Evolutionary conservation across 495 filamentous ascomycete species (phyloP), one percentile per base, ranked within the genome.

Genomic region (Friedmanniomyces simplex): DNA sequence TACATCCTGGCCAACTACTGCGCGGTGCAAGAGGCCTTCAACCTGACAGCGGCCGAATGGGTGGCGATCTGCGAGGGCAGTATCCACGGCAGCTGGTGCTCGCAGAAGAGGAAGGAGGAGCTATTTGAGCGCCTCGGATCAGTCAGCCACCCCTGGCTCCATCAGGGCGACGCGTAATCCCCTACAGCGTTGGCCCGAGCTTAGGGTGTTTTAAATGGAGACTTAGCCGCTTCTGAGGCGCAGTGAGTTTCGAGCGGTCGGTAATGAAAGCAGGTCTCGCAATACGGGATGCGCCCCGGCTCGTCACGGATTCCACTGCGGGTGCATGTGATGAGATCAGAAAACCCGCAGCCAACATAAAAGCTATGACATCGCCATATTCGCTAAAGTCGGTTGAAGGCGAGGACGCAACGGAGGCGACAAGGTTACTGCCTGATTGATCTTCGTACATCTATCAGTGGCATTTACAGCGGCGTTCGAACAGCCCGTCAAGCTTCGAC

Each of bases 1-100:
- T 89, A 87, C 68, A 81, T 89, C 53, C 70, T 85, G 57, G 82
- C 86, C 64, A 88, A 88, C 60, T 89, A 86, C 66, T 87, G 82
- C 59, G 82, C 81, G 3, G 83, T 89, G 13, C 82, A 89, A 67
- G 85, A 87, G 56, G 83, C 84, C 16, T 85, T 85, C 69, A 65
- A 73, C 30, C 61, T 91, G 58, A 75, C 65, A 18, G 66, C 81
- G 2, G 64, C 71, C 20, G 84, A 90, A 57, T 89, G 86, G 87
- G 73, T 69, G 63, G 67, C 50, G 4, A 82, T 91, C 63, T 80
- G 77, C 13, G 73, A 76, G 64, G 78, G 76, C 34, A 74, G 78
- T 47, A 80, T 91, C 30, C 68, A 77, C 54, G 82, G 82, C 50
- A 88, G 84, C 54, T 77, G 79, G 79, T 79, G 76, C 51, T 60